phyloP scores from a whole-genome alignment of 306 rosid species.

The Vigna unguiculata region DNA sequence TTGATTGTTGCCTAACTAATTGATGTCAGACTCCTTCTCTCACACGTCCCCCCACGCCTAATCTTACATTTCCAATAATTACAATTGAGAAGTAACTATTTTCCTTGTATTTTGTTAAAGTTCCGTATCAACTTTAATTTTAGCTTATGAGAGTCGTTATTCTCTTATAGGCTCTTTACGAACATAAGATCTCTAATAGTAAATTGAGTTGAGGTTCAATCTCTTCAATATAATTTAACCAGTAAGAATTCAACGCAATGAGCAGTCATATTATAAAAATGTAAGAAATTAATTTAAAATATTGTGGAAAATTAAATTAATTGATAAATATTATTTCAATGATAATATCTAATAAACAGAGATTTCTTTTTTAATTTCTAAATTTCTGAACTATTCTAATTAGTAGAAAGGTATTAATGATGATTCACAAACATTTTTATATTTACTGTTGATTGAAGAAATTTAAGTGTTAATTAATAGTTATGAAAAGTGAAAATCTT shows the following conservation, averaged over 20 bases:
- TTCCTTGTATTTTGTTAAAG: not conserved
- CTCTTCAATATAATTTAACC: conserved; percentile 29
- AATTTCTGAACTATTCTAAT: not conserved
- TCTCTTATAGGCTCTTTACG: not conserved
- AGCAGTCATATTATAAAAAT: not conserved
- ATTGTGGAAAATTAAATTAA: not conserved
- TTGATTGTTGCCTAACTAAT: conserved; percentile 31
- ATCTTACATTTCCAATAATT: conserved; percentile 19
- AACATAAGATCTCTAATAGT: not conserved
- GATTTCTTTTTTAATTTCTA: not conserved
- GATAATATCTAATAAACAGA: not conserved
- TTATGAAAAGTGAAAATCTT: not conserved
- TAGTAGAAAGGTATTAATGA: not conserved
- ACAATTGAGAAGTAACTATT: conserved; percentile 11
- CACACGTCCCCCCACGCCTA: conserved; percentile 1
- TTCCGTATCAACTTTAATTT: conserved; percentile 20
- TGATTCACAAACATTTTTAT: too few relatives aligned
- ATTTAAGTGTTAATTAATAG: too few relatives aligned
- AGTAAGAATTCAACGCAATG: not conserved
- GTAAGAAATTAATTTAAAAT: not conserved
- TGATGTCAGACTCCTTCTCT: not conserved
- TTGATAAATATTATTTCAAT: not conserved
- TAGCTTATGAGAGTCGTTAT: not conserved
- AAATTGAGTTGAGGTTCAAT: conserved; percentile 2
- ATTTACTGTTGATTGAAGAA: not conserved